Base-by-base conservation (phyloP, 176 grass and related monocot genomes). In the Eremochloa ophiuroides region DNA sequence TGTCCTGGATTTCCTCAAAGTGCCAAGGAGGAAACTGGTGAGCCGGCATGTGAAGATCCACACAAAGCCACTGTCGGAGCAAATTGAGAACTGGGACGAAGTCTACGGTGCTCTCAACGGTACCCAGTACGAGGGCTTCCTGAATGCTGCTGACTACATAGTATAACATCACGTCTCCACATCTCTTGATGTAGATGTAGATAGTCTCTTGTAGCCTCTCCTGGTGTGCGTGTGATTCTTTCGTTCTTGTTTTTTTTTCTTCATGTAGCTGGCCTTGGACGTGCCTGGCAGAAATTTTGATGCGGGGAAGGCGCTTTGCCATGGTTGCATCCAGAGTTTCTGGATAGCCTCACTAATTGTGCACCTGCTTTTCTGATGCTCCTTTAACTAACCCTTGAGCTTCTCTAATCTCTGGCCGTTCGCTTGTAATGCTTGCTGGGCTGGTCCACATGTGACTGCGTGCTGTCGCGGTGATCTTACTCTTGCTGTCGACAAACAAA, bases 1-100 rank as follows among this genome's bases (percentile, higher is more conserved):
- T 80, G 91, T 94, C 48, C 73, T 88, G 75, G 77, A 94, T 75
- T 97, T 97, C 73, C 76, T 97, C 23, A 74, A 81, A 83, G 73
- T 94, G 47, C 91, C 87, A 3, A 74, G 22, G 53, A 88, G 79
- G 47, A 88, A 82, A 74, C 72, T 97, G 33, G 71, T 60, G 35
- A 97, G 94, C 62, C 83, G 82, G 33, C 94, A 97, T 10, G 86
- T 97, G 44, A 97, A 97, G 80, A 97, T 97, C 70, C 94, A 97
- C 48, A 94, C 83, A 0, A 94, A 73, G 71, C 83, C 91, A 62
- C 48, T 94, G 15, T 78, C 85, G 0, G 85, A 92, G 16, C 87
- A 97, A 34, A 90, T 97, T 38, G 89, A 85, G 40, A 97, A 97
- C 70, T 97, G 94, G 94, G 89, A 83, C 29, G 89, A 92, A 61